Percentiles rank a stretch among this genome's conserved stretches.
Evolutionary conservation across 2,329 filamentous ascomycete genomes (phyloP).

Genomic region (Blastomyces percursus): DNA sequence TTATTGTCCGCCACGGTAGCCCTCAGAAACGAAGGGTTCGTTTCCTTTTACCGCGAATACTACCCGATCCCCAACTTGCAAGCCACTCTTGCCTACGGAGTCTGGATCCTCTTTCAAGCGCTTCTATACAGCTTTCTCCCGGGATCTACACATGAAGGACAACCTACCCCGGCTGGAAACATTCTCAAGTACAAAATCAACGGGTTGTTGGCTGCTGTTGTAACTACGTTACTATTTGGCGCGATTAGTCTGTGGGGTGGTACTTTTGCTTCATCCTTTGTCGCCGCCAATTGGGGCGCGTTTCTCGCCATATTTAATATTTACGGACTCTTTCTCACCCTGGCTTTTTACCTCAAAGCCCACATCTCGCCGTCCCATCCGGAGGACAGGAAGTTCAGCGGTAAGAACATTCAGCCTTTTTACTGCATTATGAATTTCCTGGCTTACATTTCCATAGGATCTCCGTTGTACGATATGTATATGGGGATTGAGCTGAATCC

Average conservation of each 20-base stretch:
- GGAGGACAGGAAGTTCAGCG: constrained; percentile 35
- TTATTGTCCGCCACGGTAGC: constrained; percentile 11
- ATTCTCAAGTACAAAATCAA: constrained; percentile 37
- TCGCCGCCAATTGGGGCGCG: constrained; percentile 35
- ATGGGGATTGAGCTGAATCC: constrained; percentile 41
- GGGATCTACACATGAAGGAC: constrained; percentile 26
- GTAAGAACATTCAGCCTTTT: constrained; percentile 2
- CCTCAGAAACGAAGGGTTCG: constrained; percentile 12
- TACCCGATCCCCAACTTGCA: constrained; percentile 12
- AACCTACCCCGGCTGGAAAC: constrained; percentile 36
- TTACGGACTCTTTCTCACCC: constrained; percentile 25
- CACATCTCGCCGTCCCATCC: constrained; percentile 31
- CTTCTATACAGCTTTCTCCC: constrained; percentile 27
- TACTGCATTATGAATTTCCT: background rate
- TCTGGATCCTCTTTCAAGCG: constrained; percentile 28
- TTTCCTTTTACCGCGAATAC: constrained; percentile 14
- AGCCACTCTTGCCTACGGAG: constrained; percentile 18
- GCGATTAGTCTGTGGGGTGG: constrained; percentile 19
- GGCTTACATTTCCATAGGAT: constrained; percentile 15
- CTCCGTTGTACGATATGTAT: constrained; percentile 35
- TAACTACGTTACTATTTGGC: constrained; percentile 28
- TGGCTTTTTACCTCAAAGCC: constrained; percentile 32
- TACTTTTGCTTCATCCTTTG: constrained; percentile 29
- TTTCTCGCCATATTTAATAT: constrained; percentile 32
- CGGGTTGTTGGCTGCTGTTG: constrained; percentile 32